Evolutionary conservation across 148 eudicot species (phyloP), one percentile per base, ranked within the genome.

Genomic region (Persicaria maculosa): DNA sequence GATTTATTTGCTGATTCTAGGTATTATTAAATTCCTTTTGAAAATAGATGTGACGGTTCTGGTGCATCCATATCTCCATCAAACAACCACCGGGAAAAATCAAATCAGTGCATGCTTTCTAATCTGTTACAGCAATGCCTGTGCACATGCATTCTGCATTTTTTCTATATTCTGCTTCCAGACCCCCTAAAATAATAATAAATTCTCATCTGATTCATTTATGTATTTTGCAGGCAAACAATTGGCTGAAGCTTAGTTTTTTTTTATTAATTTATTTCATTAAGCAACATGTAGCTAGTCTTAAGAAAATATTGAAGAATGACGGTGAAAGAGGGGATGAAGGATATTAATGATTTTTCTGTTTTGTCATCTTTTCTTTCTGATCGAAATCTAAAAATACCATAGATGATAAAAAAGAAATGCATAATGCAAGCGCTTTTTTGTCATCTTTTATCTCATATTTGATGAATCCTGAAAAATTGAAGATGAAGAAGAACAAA

Each of bases 1-100:
- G 90, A 84, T 95, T 36, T 95, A 95, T 75, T 84, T 95, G 91
- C 84, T 95, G 78, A 77, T 95, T 77, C 99, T 97, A 87, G 98
- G 98, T 95, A 87, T 50, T 8, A 65, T 15, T 9, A 5, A 68
- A 2, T 61, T n/a, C 45, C 44, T n/a, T 31, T 44, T 44, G 7
- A 1, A 52, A 36, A 40, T 68, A 68, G 14, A 45, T 44, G 12
- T 44, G 50, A 44, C n/a, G 1, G 40, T 19, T 15, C 72, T 44
- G 12, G 72, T 68, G 72, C 17, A 43, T 14, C 7, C 62, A 57
- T 59, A 25, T 25, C 22, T 20, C 22, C 22, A 20, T 0, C 22
- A 20, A 20, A 20, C 22, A 20, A 20, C 22, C 22, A 20, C 22
- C 22, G 22, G 22, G 22, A 20, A 20, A 20, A 20, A 20, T 20